Conservation (phyloP, 495 filamentous ascomycete species). For the Hapsidospora chrysogenum region DNA sequence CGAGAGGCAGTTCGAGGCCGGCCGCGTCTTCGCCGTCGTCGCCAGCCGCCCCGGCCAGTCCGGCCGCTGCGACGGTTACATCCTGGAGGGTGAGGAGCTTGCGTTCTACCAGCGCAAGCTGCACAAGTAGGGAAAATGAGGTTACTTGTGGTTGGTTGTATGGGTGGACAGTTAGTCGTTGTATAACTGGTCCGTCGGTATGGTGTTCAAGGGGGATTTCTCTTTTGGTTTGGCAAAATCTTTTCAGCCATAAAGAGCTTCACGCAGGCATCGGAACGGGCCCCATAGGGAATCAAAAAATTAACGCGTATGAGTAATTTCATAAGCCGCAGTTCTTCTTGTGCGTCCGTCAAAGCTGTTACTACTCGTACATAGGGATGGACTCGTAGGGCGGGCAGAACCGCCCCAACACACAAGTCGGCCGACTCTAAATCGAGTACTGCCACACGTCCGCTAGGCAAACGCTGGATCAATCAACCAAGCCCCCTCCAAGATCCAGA, state of each 20-base stretch:
- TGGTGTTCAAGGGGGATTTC: constrained; percentile 21
- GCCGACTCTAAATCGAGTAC: too few relatives aligned
- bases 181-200: too few relatives aligned
- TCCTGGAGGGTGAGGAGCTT: constrained; percentile 97
- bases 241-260: constrained; percentile 1
- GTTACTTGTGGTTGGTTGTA: too few relatives aligned
- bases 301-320: neutral
- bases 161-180: too few relatives aligned
- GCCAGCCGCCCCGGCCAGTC: constrained; percentile 89
- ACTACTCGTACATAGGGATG: too few relatives aligned
- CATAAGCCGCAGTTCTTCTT: too few relatives aligned
- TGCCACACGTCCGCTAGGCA: too few relatives aligned
- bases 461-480: too few relatives aligned
- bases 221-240: constrained; percentile 12
- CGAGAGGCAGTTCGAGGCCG: constrained; percentile 97
- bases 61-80: constrained; percentile 90
- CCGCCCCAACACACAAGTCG: too few relatives aligned
- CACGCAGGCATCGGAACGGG: constrained; percentile 2
- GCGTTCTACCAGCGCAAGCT: constrained; percentile 98
- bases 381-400: too few relatives aligned
- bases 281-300: constrained; percentile 5
- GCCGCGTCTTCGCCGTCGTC: constrained; percentile 86
- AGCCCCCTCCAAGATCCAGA: too few relatives aligned
- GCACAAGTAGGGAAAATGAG: constrained; percentile 76
- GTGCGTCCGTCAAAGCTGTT: too few relatives aligned